Base-by-base conservation (phyloP, 164 flowering plant species). In the Chimonanthus salicifolius region DNA sequence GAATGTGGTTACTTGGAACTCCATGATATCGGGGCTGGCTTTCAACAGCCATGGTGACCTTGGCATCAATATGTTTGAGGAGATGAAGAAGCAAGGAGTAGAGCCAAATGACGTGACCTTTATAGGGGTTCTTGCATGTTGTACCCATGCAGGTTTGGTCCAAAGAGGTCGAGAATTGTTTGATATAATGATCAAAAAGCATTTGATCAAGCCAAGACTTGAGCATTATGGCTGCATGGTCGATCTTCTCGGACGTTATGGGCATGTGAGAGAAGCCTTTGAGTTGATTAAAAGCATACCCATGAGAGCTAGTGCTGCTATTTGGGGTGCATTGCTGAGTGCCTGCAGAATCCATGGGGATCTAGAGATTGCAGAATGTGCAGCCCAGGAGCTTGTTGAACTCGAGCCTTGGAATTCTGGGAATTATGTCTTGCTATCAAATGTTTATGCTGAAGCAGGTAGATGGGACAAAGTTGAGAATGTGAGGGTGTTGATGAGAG, bases 151-250 rank as follows among this genome's bases (percentile, higher is more conserved):
- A 7, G 95, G 97, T 7, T 62, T 89, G 75, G 81, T 88, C n/a
- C 82, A 90, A 62, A 88, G 64, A 77, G 98, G 94, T 7, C 79
- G 82, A 10, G 84, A 84, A 16, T 77, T 89, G 68, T 94, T 94
- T 79, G 71, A 73, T 74, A 83, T 84, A 6, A 94, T 94, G 97
- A 73, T 48, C 4, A 33, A 0, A 45, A 72, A 80, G 45, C 70
- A 87, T 76, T 58, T 67, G 49, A 69, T 88, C 18, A 75, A 87
- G 72, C 94, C 96, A 18, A 86, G 78, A 60, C 85, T 84, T 50
- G 90, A 89, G 84, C 98, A 94, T 78, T 92, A 85, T 77, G 97
- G 98, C 9, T 88, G 94, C 67, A 87, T 90, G 88, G 93, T 86
- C 70, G 97, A 92, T 84, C 83, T 92, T 74, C 89, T 94, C 54